Evolutionary conservation across 1,284 basidiomycete species (phyloP), one percentile per base, ranked within the genome.

Genomic region (Fomitopsis betulina): DNA sequence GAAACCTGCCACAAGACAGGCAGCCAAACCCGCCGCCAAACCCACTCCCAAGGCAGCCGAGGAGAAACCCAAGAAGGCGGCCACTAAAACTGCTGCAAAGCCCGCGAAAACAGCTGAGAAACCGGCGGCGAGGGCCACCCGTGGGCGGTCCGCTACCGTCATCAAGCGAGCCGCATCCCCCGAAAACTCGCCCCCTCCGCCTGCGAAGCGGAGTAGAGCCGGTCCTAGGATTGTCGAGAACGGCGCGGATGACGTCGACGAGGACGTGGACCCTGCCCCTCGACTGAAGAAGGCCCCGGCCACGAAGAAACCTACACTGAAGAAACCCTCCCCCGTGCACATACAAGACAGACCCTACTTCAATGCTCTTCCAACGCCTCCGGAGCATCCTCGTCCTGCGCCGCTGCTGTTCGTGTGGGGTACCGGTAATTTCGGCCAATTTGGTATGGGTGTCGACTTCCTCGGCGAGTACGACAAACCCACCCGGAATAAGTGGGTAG

Each of bases 361-460:
- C 65, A 88, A 87, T 62, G 72, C 82, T 4, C 75, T 89, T 1
- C 86, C 85, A 12, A 73, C 75, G 13, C 77, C 82, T 30, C 78
- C 80, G 12, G 67, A 72, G 52, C 80, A 79, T 56, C 15, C 54
- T 12, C 58, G 58, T 38, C 58, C 58, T n/a, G 58, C 58, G 25
- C 58, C 55, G 8, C 78, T 84, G 43, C 75, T 93, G 12, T 93
- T 93, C 63, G 85, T 84, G 5, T 95, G 90, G 84, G 93, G 93
- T n/a, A 80, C 85, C 27, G 93, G 92, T 38, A 93, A 94, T 73
- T 91, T 91, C 74, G 93, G 92, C 30, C 93, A 95, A 70, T 89
- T 94, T 67, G 93, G 93, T 25, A 81, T 91, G 73, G 93, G 93
- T 3, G 79, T 84, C 3, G 86, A 89, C 64, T 38, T 54, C 42